Evolutionary conservation across 129 eudicot species (phyloP), one percentile per base, ranked within the genome.

Genomic region (Chrysanthemum lavandulifolium): DNA sequence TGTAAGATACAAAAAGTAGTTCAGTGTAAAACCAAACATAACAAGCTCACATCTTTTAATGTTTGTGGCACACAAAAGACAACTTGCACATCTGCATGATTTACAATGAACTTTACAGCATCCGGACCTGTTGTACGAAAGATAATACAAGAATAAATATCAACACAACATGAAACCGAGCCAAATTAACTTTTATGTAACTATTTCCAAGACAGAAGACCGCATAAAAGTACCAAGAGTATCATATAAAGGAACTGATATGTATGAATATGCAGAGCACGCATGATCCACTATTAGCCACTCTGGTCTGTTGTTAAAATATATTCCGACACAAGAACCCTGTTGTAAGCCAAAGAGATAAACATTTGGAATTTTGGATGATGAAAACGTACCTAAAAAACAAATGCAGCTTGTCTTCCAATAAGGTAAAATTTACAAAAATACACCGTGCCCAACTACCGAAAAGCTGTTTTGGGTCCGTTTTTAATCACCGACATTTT

Each of bases 271-370:
- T 5, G 96, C 90, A 67, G 91, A 82, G 80, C 96, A 90, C 27
- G 96, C 96, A 81, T 90, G 96, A 67, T 90, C 96, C 77, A 85
- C 88, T 64, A 90, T 82, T 12, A 87, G 9, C 96, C 96, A 90
- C 86, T 90, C 96, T 4, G 93, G 96, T 76, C 93, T 74, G 74
- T 90, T 90, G 89, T 86, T 84, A 56, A 90, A 90, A 73, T 90
- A 90, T 16, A 90, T 65, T 51, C 96, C 96, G 51, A 87, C 73
- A 71, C 87, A 81, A n/a, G 88, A 82, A 67, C 96, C 96, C 96
- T 90, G 85, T 74, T 62, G 66, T 54, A 65, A 73, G 65, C 29
- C 47, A 31, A 31, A 31, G 5, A 36, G 45, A 36, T 36, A 36
- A 36, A 36, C 45, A 36, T 36, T 6, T 5, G 21, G 21, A 19